phyloP scores from a whole-genome alignment of 75 land plant species.

The Pinus tabuliformis region DNA sequence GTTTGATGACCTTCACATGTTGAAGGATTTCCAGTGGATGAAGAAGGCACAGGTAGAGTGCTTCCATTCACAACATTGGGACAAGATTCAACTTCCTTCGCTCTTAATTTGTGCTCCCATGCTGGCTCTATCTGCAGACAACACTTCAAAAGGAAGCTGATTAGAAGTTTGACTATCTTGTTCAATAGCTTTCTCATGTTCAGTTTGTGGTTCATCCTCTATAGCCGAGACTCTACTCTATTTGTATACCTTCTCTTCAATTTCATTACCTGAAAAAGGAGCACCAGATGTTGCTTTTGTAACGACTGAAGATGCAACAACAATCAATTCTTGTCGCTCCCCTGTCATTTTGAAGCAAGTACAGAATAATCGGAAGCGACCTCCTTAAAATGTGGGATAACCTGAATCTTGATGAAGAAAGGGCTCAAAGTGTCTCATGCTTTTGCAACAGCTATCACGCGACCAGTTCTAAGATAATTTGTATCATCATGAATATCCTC shows the following conservation, averaged over 20 bases:
- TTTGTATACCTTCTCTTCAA: background rate
- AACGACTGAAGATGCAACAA: no score
- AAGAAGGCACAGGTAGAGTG: background rate
- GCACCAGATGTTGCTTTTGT: background rate
- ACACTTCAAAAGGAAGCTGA: background rate
- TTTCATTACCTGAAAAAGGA: background rate
- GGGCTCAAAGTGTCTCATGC: conserved; percentile 96
- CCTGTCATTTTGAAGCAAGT: background rate
- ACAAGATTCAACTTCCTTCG: background rate
- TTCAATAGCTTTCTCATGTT: background rate
- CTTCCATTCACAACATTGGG: background rate
- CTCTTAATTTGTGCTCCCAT: background rate
- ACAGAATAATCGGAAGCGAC: background rate
- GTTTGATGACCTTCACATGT: background rate
- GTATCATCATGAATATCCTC: conserved; percentile 99
- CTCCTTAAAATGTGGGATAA: no score
- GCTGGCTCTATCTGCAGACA: background rate
- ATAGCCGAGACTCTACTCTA: background rate
- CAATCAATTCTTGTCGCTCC: no score
- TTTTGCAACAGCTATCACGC: conserved; percentile 97
- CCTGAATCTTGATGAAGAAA: conserved; percentile 67
- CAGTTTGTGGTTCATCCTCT: background rate
- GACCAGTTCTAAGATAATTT: conserved; percentile 95
- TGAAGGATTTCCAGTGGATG: background rate
- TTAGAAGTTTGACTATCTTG: conserved; percentile 7